Conservation (phyloP, 768 basidiomycete genomes). For the Lactarius hatsudake region DNA sequence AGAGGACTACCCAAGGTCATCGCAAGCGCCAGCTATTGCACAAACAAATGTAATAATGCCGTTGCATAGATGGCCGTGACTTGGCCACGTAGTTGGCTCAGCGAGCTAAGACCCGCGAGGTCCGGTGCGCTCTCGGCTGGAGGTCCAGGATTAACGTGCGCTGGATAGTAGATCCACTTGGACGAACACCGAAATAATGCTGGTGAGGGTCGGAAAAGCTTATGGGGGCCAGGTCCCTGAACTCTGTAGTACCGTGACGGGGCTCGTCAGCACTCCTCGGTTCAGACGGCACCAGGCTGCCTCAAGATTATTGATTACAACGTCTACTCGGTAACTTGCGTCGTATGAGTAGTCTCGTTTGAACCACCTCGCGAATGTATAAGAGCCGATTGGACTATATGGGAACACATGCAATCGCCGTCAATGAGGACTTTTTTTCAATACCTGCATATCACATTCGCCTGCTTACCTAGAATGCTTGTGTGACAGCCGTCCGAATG, state of each 20-base stretch:
- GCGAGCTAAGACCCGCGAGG: constrained; percentile 37
- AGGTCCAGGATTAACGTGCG: neutral
- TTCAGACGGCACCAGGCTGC: neutral
- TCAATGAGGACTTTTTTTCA: neutral
- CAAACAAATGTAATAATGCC: constrained; percentile 51
- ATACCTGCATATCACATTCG: neutral
- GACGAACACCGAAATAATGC: constrained; percentile 53
- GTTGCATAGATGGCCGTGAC: constrained; percentile 50
- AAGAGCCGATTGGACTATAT: constrained; percentile 34
- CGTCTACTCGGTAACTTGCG: neutral
- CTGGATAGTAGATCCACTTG: constrained; percentile 48
- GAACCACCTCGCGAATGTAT: constrained; percentile 31
- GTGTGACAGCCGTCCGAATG: constrained; percentile 5
- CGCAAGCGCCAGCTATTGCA: constrained; percentile 42
- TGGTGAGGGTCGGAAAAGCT: constrained; percentile 53
- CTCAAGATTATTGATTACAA: constrained; percentile 38
- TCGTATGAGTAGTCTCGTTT: neutral
- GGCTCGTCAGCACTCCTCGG: neutral
- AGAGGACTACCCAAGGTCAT: constrained; percentile 42
- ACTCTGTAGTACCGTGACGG: constrained; percentile 44
- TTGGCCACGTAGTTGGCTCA: constrained; percentile 46
- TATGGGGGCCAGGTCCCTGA: constrained; percentile 59
- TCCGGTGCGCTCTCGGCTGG: constrained; percentile 27
- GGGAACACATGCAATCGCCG: constrained; percentile 31
- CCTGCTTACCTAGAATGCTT: constrained; percentile 16